These are phyloP conservation scores for Penicillium sp. DNA, from an alignment of 2,329 filamentous ascomycete genomes.

Conservation along the genomic window DNA sequence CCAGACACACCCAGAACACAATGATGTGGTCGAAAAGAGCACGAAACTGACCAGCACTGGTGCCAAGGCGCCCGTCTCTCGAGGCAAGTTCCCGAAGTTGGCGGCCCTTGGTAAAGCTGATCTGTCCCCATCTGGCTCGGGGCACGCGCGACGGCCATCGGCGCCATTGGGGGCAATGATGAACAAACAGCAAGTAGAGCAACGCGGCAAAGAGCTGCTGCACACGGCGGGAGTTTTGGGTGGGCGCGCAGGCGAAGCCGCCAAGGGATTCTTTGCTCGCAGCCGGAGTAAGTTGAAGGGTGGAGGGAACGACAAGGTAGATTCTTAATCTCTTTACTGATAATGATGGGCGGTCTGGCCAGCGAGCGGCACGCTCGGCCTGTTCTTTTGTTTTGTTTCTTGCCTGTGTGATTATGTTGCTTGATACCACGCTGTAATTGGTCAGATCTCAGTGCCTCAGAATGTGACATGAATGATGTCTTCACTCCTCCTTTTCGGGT, in stretches of 20 bases:
- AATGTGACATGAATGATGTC: no score
- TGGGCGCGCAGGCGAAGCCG: constrained; percentile 65
- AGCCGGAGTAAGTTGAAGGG: constrained; percentile 69
- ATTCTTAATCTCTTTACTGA: constrained; percentile 38
- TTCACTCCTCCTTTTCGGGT: no score
- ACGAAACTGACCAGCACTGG: constrained; percentile 25
- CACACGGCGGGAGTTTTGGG: constrained; percentile 69
- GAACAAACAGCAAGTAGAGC: constrained; percentile 58
- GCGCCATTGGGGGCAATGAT: constrained; percentile 33
- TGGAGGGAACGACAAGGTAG: constrained; percentile 70
- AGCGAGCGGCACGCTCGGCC: no score
- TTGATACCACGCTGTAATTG: no score
- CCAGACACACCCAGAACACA: constrained; percentile 47
- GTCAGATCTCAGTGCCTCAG: no score
- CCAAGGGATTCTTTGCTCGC: constrained; percentile 84
- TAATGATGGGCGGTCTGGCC: no score
- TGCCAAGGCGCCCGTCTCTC: constrained; percentile 28
- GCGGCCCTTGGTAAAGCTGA: constrained; percentile 24
- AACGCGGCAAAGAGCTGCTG: constrained; percentile 80
- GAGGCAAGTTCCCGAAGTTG: constrained; percentile 37
- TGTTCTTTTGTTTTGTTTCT: no score
- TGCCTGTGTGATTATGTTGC: no score
- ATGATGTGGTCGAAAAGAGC: constrained; percentile 36
- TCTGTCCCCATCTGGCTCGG: constrained; percentile 27
- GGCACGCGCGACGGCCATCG: constrained; percentile 30